Conservation (phyloP, 2,329 filamentous ascomycete genomes). For the Aspergillus fijiensis region DNA sequence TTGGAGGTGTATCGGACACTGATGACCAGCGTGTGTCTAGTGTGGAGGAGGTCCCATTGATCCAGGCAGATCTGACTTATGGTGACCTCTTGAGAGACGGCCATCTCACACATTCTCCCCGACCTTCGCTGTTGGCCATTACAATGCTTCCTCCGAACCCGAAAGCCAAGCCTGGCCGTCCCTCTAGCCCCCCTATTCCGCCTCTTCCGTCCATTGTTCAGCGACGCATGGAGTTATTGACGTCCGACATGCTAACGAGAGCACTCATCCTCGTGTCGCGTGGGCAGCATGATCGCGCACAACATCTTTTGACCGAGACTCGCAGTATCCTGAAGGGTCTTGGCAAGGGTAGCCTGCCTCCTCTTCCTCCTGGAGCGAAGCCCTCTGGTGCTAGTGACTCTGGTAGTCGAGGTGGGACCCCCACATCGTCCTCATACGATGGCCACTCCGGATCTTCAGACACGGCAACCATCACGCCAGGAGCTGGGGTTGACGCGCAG, state of each 20-base stretch:
- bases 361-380: constrained; percentile 62
- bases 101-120: constrained; percentile 77
- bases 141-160: constrained; percentile 77
- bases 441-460: constrained; percentile 37
- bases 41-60: constrained; percentile 89
- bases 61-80: constrained; percentile 92
- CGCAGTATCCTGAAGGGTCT: constrained; percentile 93
- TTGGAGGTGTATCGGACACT: constrained; percentile 81
- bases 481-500: constrained; percentile 74
- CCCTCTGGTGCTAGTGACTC: constrained; percentile 49
- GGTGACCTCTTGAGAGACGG: constrained; percentile 91
- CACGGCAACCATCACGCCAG: constrained; percentile 52
- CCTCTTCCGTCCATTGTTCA: constrained; percentile 95
- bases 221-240: constrained; percentile 93
- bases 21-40: constrained; percentile 81
- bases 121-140: constrained; percentile 88
- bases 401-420: constrained; percentile 40
- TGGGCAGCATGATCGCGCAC: constrained; percentile 88
- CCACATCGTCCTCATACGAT: constrained; percentile 39
- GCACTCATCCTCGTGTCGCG: constrained; percentile 87
- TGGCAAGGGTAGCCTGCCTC: constrained; percentile 89
- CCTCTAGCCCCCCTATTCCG: constrained; percentile 75
- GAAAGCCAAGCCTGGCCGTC: constrained; percentile 57
- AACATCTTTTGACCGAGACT: constrained; percentile 89
- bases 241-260: constrained; percentile 94